Conservation (phyloP, 163 green algal species). For the Trebouxiophyceae sp. region DNA sequence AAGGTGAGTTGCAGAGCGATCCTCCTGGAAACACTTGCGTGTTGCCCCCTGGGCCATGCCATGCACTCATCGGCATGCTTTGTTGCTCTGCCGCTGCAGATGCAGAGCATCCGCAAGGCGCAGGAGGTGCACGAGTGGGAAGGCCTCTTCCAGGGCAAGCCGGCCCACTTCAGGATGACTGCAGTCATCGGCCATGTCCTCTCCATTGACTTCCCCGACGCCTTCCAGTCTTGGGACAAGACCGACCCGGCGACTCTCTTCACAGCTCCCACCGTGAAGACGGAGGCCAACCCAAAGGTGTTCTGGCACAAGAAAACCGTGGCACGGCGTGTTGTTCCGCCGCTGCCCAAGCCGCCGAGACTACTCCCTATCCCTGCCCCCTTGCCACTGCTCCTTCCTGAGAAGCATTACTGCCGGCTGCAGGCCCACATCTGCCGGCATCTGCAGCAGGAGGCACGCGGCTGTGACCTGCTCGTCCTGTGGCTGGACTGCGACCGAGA, state of each 20-base stretch:
- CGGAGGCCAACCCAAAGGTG: conserved; percentile 72
- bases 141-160: conserved; percentile 49
- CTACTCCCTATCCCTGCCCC: background rate
- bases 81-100: conserved; percentile 21
- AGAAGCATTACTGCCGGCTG: background rate
- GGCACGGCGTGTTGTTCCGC: background rate
- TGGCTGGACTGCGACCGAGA: conserved; percentile 77
- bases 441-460: conserved; percentile 55
- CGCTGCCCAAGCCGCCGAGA: background rate
- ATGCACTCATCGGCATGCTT: background rate
- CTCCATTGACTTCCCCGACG: conserved; percentile 63
- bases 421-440: conserved; percentile 67
- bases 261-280: conserved; percentile 53
- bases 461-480: conserved; percentile 49
- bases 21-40: too few species aligned
- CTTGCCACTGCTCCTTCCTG: background rate
- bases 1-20: conserved; percentile 24
- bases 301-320: too few species aligned
- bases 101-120: conserved; percentile 24
- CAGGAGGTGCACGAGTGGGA: conserved; percentile 77
- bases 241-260: conserved; percentile 70
- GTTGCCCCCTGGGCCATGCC: background rate
- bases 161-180: conserved; percentile 69
- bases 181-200: conserved; percentile 82
- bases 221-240: conserved; percentile 71